A percentile compares a stretch with the other conserved stretches of the same genome.
Conservation (phyloP, 2,329 filamentous ascomycete genomes). For the Scolecobasidium constrictum region DNA sequence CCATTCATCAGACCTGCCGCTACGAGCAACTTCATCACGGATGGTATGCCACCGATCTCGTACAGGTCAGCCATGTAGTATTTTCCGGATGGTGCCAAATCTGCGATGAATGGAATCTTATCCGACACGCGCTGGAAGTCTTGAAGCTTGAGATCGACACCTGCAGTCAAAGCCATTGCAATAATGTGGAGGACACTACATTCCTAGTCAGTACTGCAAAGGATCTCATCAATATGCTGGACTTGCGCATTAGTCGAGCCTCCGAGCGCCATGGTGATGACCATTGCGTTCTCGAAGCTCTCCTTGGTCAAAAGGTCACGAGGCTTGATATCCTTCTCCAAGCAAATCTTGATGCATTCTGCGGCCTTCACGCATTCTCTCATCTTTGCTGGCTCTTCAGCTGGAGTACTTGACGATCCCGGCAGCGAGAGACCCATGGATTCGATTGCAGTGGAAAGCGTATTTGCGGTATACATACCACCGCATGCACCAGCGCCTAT, state of each 20-base stretch:
- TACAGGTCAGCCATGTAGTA: constrained; percentile 86
- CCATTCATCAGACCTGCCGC: constrained; percentile 68
- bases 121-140: constrained; percentile 74
- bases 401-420: constrained; percentile 75
- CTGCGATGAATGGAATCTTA: constrained; percentile 76
- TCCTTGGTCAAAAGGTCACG: constrained; percentile 68
- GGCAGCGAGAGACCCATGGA: constrained; percentile 76
- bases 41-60: constrained; percentile 72
- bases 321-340: constrained; percentile 74
- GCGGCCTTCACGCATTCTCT: constrained; percentile 77
- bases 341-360: constrained; percentile 64
- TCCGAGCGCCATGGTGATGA: constrained; percentile 85
- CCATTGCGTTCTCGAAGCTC: constrained; percentile 78
- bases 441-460: constrained; percentile 84
- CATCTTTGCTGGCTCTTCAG: constrained; percentile 70
- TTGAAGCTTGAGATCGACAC: constrained; percentile 65
- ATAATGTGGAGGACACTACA: constrained; percentile 70
- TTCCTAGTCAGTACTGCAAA: background rate
- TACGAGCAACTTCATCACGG: constrained; percentile 76
- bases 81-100: constrained; percentile 72
- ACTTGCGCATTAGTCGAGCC: constrained; percentile 65
- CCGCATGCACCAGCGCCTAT: constrained; percentile 61
- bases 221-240: background rate
- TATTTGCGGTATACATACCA: constrained; percentile 93
- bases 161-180: constrained; percentile 80